A percentile compares a stretch with the other conserved stretches of the same genome.
phyloP scores from a whole-genome alignment of 2,329 filamentous ascomycete genomes.

The Drechslerella dactyloides region DNA sequence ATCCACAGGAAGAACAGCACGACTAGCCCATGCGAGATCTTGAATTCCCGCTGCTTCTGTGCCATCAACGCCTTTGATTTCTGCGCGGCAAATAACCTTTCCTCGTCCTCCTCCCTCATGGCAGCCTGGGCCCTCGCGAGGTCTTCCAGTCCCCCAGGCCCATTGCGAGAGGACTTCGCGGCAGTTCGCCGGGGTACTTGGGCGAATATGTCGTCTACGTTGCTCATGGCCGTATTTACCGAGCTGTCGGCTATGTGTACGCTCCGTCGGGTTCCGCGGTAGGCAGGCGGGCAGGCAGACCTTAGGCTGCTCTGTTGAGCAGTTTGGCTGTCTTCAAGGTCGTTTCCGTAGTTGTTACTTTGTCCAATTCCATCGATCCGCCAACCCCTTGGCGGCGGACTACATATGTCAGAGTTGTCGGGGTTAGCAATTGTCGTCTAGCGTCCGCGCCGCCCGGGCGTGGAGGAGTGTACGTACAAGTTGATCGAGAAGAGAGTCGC shows the following conservation, averaged over 20 bases:
- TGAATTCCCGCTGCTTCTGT: conserved; percentile 58
- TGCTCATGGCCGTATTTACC: conserved; percentile 24
- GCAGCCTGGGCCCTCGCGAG: conserved; percentile 56
- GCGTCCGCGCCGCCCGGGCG: neutral
- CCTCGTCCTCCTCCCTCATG: conserved; percentile 55
- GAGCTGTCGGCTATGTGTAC: neutral
- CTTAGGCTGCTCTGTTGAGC: neutral
- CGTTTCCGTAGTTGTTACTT: conserved; percentile 3
- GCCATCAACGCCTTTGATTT: conserved; percentile 59
- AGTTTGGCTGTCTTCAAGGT: neutral
- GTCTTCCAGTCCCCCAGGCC: conserved; percentile 29
- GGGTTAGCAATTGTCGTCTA: conserved; percentile 17
- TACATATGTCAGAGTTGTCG: too few species aligned
- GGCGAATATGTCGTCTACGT: conserved; percentile 47
- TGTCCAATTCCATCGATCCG: conserved; percentile 2
- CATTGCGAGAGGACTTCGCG: conserved; percentile 34
- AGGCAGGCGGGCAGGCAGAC: neutral
- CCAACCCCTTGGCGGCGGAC: conserved; percentile 1
- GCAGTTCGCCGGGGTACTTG: conserved; percentile 48
- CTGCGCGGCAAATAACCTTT: conserved; percentile 56
- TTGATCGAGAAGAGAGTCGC: conserved; percentile 24
- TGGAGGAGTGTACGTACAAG: conserved; percentile 28
- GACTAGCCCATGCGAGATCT: conserved; percentile 63
- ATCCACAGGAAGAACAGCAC: conserved; percentile 74
- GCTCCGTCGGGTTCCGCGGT: neutral